A percentile compares a stretch with the other conserved stretches of the same genome.
Conservation (phyloP, 495 filamentous ascomycete genomes). For the Lasiosphaeria hispida region DNA sequence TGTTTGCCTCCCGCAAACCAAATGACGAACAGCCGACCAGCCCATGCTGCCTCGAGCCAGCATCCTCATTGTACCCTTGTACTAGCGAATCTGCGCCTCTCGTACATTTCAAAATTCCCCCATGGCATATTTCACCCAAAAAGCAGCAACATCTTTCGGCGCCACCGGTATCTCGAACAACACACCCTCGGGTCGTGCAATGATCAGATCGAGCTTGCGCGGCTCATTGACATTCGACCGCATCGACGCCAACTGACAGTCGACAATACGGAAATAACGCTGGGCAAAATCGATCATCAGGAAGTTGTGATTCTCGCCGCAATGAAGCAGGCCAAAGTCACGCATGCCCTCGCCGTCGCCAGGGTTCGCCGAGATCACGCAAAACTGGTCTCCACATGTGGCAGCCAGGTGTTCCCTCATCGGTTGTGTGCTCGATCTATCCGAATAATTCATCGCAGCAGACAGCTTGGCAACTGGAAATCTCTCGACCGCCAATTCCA, state of each 20-base stretch:
- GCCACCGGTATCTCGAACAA: conserved; percentile 14
- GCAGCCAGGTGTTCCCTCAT: conserved; percentile 2
- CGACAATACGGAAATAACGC: conserved; percentile 11
- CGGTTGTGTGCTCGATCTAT: background rate
- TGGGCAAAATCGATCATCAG: conserved; percentile 19
- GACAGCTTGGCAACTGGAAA: conserved; percentile 11
- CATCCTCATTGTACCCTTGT: background rate
- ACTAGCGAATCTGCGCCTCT: no score
- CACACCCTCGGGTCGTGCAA: conserved; percentile 1
- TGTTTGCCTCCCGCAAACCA: no score
- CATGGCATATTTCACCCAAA: conserved; percentile 21
- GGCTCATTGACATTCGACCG: background rate
- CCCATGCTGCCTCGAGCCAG: no score
- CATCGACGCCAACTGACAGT: conserved; percentile 11
- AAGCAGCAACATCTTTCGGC: conserved; percentile 14
- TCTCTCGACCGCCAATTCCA: background rate
- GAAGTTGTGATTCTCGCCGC: conserved; percentile 8
- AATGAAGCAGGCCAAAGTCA: conserved; percentile 19
- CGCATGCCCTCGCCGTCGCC: background rate
- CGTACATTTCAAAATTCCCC: background rate
- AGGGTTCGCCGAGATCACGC: background rate
- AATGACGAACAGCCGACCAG: no score
- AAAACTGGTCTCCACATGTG: conserved; percentile 15
- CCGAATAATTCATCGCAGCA: background rate
- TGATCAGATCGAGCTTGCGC: conserved; percentile 15